Conservation (phyloP, 768 basidiomycete genomes). For the Termitomyces bulborhizus region DNA sequence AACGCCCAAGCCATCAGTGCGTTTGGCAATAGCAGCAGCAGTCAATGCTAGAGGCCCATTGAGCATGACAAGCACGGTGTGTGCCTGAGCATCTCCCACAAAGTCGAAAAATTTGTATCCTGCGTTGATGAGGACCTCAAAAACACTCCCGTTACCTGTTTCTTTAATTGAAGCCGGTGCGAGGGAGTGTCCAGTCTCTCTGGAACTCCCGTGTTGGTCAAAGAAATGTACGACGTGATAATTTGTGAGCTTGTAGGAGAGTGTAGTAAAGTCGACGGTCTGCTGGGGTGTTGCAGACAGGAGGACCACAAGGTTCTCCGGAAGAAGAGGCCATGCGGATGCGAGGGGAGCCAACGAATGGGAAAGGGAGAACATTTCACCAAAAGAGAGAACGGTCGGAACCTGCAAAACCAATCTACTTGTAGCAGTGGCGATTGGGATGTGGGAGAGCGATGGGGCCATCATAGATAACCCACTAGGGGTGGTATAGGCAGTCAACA, state of each 20-base stretch:
- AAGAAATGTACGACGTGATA: constrained; percentile 85
- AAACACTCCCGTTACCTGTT: constrained; percentile 25
- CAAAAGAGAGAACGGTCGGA: constrained; percentile 63
- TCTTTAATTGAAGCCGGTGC: constrained; percentile 28
- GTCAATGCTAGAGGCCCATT: constrained; percentile 74
- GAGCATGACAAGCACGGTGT: constrained; percentile 60
- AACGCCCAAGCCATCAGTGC: constrained; percentile 49
- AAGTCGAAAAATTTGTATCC: constrained; percentile 81
- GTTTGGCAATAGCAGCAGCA: constrained; percentile 44
- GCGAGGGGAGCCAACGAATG: constrained; percentile 72
- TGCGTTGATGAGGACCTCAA: constrained; percentile 44
- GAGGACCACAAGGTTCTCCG: constrained; percentile 62
- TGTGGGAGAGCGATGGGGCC: constrained; percentile 67
- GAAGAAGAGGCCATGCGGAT: constrained; percentile 52
- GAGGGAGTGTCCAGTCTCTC: constrained; percentile 64
- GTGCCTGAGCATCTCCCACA: constrained; percentile 56
- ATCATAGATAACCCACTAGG: constrained; percentile 80
- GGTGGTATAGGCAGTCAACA: constrained; percentile 77
- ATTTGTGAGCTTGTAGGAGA: constrained; percentile 63
- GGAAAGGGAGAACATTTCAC: constrained; percentile 61
- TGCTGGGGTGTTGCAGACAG: constrained; percentile 85
- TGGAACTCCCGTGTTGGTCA: constrained; percentile 75
- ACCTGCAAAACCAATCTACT: constrained; percentile 81
- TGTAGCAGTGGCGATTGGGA: constrained; percentile 55
- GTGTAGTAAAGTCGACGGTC: constrained; percentile 65